These are phyloP conservation scores for Mangifera indica DNA, from an alignment of 345 rosid species.

Conservation along the genomic window DNA sequence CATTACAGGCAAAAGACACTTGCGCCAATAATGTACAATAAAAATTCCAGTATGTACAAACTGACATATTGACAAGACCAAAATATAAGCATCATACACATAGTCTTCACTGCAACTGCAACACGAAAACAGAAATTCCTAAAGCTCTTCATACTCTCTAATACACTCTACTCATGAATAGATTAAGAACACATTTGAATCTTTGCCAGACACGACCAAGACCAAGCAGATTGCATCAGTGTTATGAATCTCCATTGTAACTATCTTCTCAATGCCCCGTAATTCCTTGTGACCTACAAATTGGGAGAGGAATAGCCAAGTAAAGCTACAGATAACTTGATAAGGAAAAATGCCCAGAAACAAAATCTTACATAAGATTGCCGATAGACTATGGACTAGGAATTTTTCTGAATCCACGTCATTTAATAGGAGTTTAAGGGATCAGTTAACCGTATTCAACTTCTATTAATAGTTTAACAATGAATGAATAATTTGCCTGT, in stretches of 20 bases:
- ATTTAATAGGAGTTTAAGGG: background rate
- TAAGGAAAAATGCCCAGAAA: background rate
- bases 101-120: background rate
- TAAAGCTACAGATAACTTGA: background rate
- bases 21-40: background rate
- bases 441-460: no score
- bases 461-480: background rate
- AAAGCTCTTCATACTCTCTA: no score
- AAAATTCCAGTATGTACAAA: background rate
- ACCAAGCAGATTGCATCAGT: background rate
- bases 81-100: background rate
- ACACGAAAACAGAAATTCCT: no score
- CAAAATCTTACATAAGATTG: background rate
- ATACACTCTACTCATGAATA: no score
- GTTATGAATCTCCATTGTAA: background rate
- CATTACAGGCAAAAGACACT: background rate
- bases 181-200: background rate
- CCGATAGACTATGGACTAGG: background rate
- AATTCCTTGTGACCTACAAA: slow-evolving; percentile 70
- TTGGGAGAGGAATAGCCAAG: background rate
- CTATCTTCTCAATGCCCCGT: slow-evolving; percentile 85
- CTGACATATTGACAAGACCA: background rate
- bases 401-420: background rate
- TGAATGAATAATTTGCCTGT: no score
- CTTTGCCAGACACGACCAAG: background rate